These are phyloP conservation scores for Saururus chinensis DNA, from an alignment of 164 flowering plant species.

Conservation along the genomic window DNA sequence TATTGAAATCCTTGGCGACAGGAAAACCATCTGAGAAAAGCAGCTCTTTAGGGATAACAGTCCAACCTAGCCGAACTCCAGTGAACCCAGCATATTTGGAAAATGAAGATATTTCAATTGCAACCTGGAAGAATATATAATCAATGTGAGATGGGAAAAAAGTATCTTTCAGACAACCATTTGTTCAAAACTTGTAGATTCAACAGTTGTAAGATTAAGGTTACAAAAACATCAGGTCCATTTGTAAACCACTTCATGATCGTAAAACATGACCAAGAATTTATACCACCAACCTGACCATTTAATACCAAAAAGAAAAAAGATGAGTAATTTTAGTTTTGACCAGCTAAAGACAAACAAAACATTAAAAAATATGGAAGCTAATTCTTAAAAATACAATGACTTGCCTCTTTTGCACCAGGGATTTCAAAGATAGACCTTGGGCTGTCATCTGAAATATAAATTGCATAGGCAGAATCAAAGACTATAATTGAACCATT, in stretches of 20 bases:
- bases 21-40: constrained; percentile 86
- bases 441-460: constrained; percentile 80
- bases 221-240: too few species aligned
- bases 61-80: constrained; percentile 95
- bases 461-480: constrained; percentile 91
- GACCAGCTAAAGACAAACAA: neutral
- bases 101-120: constrained; percentile 85
- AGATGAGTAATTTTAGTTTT: too few species aligned
- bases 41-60: constrained; percentile 79
- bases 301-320: too few species aligned
- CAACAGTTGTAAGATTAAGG: too few species aligned
- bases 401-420: constrained; percentile 83
- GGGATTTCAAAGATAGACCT: constrained; percentile 89
- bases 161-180: neutral
- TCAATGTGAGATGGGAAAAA: neutral
- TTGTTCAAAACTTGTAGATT: too few species aligned
- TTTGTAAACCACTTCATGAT: too few species aligned
- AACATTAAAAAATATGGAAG: neutral
- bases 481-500: constrained; percentile 88
- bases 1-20: constrained; percentile 81
- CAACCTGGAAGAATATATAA: constrained; percentile 40
- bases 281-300: too few species aligned
- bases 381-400: neutral
- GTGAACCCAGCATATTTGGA: constrained; percentile 95
- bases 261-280: too few species aligned